phyloP scores from a whole-genome alignment of 805 yeast species.

The Metschnikowia kofuensis region DNA sequence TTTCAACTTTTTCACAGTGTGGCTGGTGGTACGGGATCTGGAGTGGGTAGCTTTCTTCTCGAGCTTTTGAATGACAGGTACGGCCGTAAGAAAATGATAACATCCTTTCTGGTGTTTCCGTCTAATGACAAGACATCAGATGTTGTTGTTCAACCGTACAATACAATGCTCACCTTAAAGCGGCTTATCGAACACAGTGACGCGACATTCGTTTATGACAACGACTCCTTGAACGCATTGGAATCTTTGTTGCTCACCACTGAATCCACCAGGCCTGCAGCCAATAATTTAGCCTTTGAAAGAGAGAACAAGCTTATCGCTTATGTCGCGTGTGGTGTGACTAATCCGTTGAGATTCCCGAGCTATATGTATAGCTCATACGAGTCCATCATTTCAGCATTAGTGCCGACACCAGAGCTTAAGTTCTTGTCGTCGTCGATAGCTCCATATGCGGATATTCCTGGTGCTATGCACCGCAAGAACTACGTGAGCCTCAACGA shows the following conservation, averaged over 20 bases:
- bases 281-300: slow-evolving; percentile 45
- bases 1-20: slow-evolving; percentile 91
- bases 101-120: slow-evolving; percentile 87
- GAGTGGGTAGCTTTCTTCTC: slow-evolving; percentile 79
- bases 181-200: slow-evolving; percentile 84
- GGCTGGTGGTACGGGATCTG: slow-evolving; percentile 99
- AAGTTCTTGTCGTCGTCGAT: slow-evolving; percentile 49
- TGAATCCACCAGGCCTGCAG: slow-evolving; percentile 21
- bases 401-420: slow-evolving; percentile 82
- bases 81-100: slow-evolving; percentile 71
- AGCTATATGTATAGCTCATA: slow-evolving; percentile 85
- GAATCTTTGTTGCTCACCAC: slow-evolving; percentile 48
- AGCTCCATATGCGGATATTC: slow-evolving; percentile 41
- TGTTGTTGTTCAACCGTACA: slow-evolving; percentile 98
- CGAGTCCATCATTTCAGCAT: slow-evolving; percentile 74
- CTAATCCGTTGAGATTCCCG: slow-evolving; percentile 89
- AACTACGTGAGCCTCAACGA: slow-evolving; percentile 66
- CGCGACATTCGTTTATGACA: slow-evolving; percentile 85
- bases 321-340: slow-evolving; percentile 76
- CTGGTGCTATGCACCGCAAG: slow-evolving; percentile 30
- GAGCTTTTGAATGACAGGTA: slow-evolving; percentile 79
- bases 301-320: slow-evolving; percentile 86
- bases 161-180: slow-evolving; percentile 76
- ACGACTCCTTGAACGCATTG: slow-evolving; percentile 73
- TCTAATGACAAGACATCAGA: slow-evolving; percentile 75